phyloP scores from a whole-genome alignment of 2,329 filamentous ascomycete species.

The Penicillium sp. region DNA sequence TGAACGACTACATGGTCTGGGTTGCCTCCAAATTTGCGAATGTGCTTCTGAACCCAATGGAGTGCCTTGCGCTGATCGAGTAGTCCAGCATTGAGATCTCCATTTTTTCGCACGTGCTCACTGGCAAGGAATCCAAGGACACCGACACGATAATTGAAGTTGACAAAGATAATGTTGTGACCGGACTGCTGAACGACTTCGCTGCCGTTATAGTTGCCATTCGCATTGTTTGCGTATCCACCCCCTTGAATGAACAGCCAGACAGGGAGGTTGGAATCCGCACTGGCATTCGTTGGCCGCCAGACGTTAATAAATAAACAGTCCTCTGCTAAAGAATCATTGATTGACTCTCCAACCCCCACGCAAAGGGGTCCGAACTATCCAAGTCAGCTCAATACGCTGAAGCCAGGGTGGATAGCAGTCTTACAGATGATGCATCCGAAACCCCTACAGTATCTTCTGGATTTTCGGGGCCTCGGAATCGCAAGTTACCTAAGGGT shows the following conservation, averaged over 20 bases:
- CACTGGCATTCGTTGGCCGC: slow-evolving; percentile 30
- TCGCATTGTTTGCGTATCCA: slow-evolving; percentile 56
- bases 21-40: slow-evolving; percentile 58
- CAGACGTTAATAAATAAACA: slow-evolving; percentile 39
- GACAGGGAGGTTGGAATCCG: slow-evolving; percentile 58
- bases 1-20: slow-evolving; percentile 60
- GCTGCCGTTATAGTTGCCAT: slow-evolving; percentile 57
- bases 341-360: slow-evolving; percentile 64
- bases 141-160: slow-evolving; percentile 69
- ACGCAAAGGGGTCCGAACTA: slow-evolving; percentile 55
- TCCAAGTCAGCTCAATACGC: not conserved
- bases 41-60: slow-evolving; percentile 62
- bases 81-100: slow-evolving; percentile 63
- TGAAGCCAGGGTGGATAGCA: not conserved
- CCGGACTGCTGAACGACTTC: slow-evolving; percentile 57
- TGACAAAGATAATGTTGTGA: slow-evolving; percentile 64
- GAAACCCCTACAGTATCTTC: slow-evolving; percentile 37
- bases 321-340: slow-evolving; percentile 46
- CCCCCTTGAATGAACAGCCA: slow-evolving; percentile 60
- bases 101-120: slow-evolving; percentile 54
- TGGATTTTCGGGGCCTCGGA: slow-evolving; percentile 64
- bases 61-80: slow-evolving; percentile 63
- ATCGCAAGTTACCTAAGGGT: slow-evolving; percentile 62
- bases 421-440: slow-evolving; percentile 51
- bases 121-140: slow-evolving; percentile 63